Conservation (phyloP, 495 filamentous ascomycete species). For the Haplographium delicatum region DNA sequence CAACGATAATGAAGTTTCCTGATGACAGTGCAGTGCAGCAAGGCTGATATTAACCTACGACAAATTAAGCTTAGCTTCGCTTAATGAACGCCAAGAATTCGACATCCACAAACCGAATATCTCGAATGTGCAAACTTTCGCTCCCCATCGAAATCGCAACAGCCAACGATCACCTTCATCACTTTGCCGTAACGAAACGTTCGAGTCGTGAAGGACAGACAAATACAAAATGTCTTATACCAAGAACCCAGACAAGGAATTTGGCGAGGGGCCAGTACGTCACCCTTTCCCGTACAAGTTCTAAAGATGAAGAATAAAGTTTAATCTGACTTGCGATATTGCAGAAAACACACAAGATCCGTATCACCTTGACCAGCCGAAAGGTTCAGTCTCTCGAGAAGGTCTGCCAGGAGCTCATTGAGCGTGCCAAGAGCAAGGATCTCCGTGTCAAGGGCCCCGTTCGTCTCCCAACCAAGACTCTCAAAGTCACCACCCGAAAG, state of each 20-base stretch:
- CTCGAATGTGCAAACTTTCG: conserved; percentile 10
- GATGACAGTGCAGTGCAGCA: neutral
- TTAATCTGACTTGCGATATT: neutral
- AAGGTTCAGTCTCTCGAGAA: conserved; percentile 96
- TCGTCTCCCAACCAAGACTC: conserved; percentile 94
- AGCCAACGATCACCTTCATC: conserved; percentile 52
- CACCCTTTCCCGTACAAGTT: neutral
- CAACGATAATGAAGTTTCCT: neutral
- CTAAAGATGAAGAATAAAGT: neutral
- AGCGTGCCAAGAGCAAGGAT: conserved; percentile 97
- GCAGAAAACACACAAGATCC: conserved; percentile 95
- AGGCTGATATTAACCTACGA: neutral
- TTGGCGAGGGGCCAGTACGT: conserved; percentile 75
- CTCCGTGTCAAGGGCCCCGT: conserved; percentile 98
- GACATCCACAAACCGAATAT: conserved; percentile 23
- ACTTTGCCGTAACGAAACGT: conserved; percentile 71
- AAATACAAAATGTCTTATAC: conserved; percentile 69
- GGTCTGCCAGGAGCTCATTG: conserved; percentile 95
- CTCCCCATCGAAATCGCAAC: conserved; percentile 6
- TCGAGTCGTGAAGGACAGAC: conserved; percentile 61
- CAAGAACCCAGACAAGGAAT: conserved; percentile 92
- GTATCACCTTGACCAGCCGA: conserved; percentile 91
- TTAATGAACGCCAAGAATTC: conserved; percentile 36
- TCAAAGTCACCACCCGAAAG: conserved; percentile 93
- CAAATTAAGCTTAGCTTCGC: conserved; percentile 4